These are phyloP conservation scores for Pistacia vera DNA, from an alignment of 345 rosid species.

Conservation along the genomic window DNA sequence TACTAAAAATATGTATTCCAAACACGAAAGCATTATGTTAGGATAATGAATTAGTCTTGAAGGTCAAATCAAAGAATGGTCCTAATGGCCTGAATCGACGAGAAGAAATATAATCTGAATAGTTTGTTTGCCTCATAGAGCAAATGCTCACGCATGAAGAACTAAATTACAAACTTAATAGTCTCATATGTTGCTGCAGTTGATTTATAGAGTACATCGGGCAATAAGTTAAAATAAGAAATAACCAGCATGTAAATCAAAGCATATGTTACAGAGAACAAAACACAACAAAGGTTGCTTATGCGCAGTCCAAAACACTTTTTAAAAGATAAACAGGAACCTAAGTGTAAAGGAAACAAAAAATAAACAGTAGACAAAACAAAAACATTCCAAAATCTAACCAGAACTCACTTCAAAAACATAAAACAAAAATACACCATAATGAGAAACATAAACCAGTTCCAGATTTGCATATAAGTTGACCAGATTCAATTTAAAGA, in stretches of 20 bases:
- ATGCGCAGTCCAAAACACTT: background rate
- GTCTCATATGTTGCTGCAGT: background rate
- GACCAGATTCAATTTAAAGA: conserved; percentile 1
- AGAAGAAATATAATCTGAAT: background rate
- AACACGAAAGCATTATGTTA: background rate
- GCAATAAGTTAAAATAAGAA: background rate
- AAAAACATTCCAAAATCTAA: background rate
- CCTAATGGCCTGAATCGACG: background rate
- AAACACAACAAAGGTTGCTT: background rate
- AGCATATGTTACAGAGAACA: background rate
- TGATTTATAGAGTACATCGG: no score
- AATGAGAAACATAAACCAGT: background rate
- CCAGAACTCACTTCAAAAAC: background rate
- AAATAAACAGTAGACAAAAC: background rate
- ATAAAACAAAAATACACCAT: background rate
- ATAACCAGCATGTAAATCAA: background rate
- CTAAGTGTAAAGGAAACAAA: background rate
- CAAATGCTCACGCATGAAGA: background rate
- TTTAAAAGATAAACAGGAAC: background rate
- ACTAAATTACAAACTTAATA: background rate
- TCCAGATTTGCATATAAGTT: conserved; percentile 2
- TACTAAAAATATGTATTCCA: background rate
- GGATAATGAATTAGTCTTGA: background rate
- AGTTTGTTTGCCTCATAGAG: background rate
- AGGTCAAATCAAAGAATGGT: background rate